Evolutionary conservation across 352 stramenopile genomes (phyloP).

Genomic region (Phytophthora pisi): DNA sequence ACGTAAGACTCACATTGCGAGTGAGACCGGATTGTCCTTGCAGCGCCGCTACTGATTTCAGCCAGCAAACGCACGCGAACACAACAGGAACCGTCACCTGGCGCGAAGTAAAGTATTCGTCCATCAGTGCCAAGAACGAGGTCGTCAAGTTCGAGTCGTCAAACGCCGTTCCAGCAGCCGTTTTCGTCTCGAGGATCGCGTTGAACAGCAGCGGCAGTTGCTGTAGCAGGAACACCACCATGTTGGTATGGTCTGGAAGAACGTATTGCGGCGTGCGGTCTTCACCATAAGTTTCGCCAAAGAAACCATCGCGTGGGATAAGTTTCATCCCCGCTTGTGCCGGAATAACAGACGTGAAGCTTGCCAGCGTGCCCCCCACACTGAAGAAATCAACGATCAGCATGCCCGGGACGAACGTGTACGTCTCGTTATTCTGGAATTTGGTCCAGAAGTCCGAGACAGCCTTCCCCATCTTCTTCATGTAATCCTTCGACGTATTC

Average conservation of each 20-base stretch:
- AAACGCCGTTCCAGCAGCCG: background rate
- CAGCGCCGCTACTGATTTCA: conserved; percentile 35
- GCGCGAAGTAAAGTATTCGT: conserved; percentile 33
- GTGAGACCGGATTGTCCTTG: conserved; percentile 31
- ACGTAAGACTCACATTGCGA: conserved; percentile 30
- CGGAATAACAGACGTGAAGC: conserved; percentile 23
- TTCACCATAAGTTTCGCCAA: conserved; percentile 24
- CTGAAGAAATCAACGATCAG: conserved; percentile 18
- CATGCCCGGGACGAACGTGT: conserved; percentile 20
- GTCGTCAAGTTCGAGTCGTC: background rate
- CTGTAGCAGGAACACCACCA: conserved; percentile 21
- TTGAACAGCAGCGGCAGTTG: conserved; percentile 31
- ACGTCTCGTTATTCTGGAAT: conserved; percentile 1
- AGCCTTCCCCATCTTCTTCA: background rate
- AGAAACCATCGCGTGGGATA: conserved; percentile 17
- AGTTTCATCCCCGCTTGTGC: background rate
- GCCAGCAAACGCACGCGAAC: conserved; percentile 40
- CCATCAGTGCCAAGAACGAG: conserved; percentile 17
- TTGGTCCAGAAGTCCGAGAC: conserved; percentile 10
- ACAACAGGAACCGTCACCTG: conserved; percentile 30
- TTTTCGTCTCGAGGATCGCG: conserved; percentile 10
- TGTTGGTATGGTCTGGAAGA: conserved; percentile 11
- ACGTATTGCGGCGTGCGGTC: conserved; percentile 18
- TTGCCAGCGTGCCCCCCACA: conserved; percentile 11
- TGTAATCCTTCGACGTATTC: background rate